Percentiles rank a stretch among this genome's conserved stretches.
These are phyloP conservation scores for Podaxis sp. DNA, from an alignment of 768 basidiomycete genomes.

Conservation along the genomic window DNA sequence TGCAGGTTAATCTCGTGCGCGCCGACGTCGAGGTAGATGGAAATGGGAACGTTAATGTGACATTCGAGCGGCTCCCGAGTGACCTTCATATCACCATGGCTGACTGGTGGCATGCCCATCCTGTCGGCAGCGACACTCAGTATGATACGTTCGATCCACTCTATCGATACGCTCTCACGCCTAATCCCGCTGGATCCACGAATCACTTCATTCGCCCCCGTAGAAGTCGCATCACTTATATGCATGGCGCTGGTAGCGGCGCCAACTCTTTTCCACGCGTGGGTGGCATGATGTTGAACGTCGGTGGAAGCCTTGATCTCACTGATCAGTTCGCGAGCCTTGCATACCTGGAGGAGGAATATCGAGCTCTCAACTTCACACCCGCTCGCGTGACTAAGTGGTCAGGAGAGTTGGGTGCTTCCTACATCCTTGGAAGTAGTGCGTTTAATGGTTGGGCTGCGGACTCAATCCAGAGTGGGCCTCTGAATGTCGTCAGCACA, in stretches of 20 bases:
- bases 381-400: neutral
- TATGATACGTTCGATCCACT: neutral
- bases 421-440: neutral
- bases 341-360: neutral
- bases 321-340: neutral
- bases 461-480: neutral
- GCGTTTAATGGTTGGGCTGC: neutral
- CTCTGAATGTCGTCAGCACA: neutral
- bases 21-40: conserved; percentile 5
- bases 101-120: neutral
- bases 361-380: neutral
- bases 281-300: neutral
- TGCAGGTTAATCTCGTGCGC: conserved; percentile 8
- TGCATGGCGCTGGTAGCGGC: neutral
- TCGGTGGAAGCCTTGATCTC: neutral
- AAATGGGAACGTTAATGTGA: neutral
- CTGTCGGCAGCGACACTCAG: neutral
- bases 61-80: conserved; percentile 7
- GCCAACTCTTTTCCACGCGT: neutral
- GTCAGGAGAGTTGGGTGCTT: neutral
- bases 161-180: neutral
- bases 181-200: neutral
- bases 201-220: neutral
- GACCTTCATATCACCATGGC: conserved; percentile 7
- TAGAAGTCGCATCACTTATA: neutral